Base-by-base conservation (phyloP, 148 eudicot genomes). In the Chenopodium formosanum region DNA sequence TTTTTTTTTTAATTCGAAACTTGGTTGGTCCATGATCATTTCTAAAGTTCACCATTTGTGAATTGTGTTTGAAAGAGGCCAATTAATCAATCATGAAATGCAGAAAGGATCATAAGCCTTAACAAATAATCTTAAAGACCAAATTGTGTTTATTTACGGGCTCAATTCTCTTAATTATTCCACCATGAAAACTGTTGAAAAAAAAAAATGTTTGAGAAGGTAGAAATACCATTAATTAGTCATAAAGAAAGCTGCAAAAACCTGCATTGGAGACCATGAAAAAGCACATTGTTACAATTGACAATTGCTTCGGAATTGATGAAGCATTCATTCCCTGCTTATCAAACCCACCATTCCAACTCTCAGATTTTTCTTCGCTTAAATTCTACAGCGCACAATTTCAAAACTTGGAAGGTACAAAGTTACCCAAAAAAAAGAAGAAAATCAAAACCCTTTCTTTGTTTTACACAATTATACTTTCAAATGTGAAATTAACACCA, bases 221-320 rank as follows among this genome's bases (percentile, higher is more conserved):
- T 34, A 2, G 52, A 34, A 22, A n/a, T 6, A 11, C 52, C 63
- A 52, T 74, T 74, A 74, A 74, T 52, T 74, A 74, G 4, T 74
- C 63, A 74, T 48, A 48, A 73, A 74, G 62, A 74, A 74, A 74
- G 77, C 77, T 74, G 77, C 77, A 74, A 74, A 20, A 62, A 22
- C 70, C 79, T 77, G 70, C 79, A 17, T 77, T 62, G 79, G 70
- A 60, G 31, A 60, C 70, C 63, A 74, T 77, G 69, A 77, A 60
- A 76, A 60, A 77, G 62, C 73, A 66, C 81, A 67, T 47, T 78
- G 73, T 29, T 67, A 40, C 11, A 22, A 62, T 37, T 78, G 71
- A 78, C 74, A 78, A 16, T 78, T 48, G 63, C 64, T 77, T 78
- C 1, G 62, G 13, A 47, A 78, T 67, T 78, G 81, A 58, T 48